phyloP scores from a whole-genome alignment of 208 protist genomes.

The Leishmania mexicana region DNA sequence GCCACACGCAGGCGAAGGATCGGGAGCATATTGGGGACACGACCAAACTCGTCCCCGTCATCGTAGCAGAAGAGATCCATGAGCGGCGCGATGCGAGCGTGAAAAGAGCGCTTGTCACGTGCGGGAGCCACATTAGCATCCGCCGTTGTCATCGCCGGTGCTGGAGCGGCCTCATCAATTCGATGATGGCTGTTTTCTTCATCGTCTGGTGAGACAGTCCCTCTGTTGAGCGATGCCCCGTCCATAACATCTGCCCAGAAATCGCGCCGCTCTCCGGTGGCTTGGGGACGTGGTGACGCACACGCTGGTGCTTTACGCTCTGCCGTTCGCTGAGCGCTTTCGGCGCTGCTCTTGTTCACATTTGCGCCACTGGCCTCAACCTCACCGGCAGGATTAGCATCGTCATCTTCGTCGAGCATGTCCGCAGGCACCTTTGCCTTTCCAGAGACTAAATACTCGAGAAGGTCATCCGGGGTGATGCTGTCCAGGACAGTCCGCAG shows the following conservation, averaged over 20 bases:
- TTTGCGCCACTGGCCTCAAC: background rate
- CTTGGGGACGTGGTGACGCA: background rate
- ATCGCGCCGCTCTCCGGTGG: slow-evolving; percentile 14
- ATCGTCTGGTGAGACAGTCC: background rate
- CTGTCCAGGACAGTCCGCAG: slow-evolving; percentile 35
- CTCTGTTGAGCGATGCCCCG: background rate
- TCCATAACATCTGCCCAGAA: slow-evolving; percentile 59
- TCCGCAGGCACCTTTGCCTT: slow-evolving; percentile 61
- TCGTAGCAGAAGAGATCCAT: slow-evolving; percentile 84
- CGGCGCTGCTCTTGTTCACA: background rate
- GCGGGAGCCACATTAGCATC: too few species aligned
- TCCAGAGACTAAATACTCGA: slow-evolving; percentile 82
- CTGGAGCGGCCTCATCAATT: background rate
- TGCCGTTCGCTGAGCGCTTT: background rate
- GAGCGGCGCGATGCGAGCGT: slow-evolving; percentile 51
- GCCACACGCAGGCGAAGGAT: slow-evolving; percentile 40
- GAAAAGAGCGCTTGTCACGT: slow-evolving; percentile 47
- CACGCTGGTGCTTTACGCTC: background rate
- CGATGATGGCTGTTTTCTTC: background rate
- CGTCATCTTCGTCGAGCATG: slow-evolving; percentile 42
- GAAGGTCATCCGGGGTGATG: slow-evolving; percentile 75
- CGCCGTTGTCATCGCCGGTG: background rate
- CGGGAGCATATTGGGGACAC: slow-evolving; percentile 54
- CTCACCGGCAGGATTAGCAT: background rate
- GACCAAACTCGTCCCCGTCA: slow-evolving; percentile 49